Conservation (phyloP, 2,329 filamentous ascomycete species). For the Gaeumannomyces tritici region DNA sequence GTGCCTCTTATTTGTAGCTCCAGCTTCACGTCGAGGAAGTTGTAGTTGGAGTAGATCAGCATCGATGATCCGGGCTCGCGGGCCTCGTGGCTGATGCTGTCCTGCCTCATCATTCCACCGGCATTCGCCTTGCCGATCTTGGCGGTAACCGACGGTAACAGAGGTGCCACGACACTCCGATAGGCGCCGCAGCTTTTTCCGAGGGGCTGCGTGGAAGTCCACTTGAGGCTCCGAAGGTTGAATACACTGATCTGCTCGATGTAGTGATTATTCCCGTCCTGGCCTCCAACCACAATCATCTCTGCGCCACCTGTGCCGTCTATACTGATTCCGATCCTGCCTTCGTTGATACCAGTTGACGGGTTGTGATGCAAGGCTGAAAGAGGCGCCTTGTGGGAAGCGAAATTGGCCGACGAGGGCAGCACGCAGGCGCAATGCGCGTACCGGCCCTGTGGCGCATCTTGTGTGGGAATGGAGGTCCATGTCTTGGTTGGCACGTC, state of each 20-base stretch:
- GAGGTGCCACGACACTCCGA: constrained; percentile 83
- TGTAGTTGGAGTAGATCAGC: constrained; percentile 99
- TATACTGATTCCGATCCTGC: constrained; percentile 76
- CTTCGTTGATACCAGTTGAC: constrained; percentile 70
- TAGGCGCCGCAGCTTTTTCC: constrained; percentile 95
- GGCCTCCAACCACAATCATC: constrained; percentile 94
- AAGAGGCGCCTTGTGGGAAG: constrained; percentile 72
- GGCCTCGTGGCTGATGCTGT: constrained; percentile 41
- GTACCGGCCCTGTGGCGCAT: constrained; percentile 87
- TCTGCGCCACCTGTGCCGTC: constrained; percentile 89
- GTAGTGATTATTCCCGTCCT: constrained; percentile 96
- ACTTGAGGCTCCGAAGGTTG: constrained; percentile 88
- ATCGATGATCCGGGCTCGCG: constrained; percentile 59
- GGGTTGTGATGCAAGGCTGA: constrained; percentile 88
- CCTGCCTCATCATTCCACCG: constrained; percentile 27
- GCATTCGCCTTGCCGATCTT: constrained; percentile 54
- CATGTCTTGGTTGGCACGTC: constrained; percentile 75
- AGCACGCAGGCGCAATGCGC: constrained; percentile 92
- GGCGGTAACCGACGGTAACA: constrained; percentile 55
- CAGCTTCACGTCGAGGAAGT: constrained; percentile 93
- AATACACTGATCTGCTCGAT: constrained; percentile 99
- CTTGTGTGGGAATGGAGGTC: constrained; percentile 72
- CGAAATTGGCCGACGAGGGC: constrained; percentile 78
- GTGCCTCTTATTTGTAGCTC: constrained; percentile 82
- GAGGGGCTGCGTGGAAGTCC: constrained; percentile 80